Base-by-base conservation (phyloP, 768 basidiomycete species). In the Rhodotorula babjevae region DNA sequence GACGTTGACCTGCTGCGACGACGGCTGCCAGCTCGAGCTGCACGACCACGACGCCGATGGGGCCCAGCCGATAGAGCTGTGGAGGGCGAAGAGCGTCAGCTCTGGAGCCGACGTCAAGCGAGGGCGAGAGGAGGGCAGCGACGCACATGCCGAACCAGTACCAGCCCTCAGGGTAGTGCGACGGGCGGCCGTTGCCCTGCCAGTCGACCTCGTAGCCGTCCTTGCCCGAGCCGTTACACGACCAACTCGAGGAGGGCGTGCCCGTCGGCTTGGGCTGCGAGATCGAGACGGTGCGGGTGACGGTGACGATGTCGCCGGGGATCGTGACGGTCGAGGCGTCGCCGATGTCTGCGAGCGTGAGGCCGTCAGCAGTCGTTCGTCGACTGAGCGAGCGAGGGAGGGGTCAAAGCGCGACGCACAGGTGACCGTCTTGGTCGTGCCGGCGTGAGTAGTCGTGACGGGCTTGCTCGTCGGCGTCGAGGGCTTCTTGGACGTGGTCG, bases 1-100 rank as follows among this genome's bases (percentile, higher is more conserved):
- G 55, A 65, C 16, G n/a, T 1, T 12, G 21, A 65, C 4, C 44
- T 65, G 53, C 36, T 21, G 18, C 14, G 56, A n/a, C 14, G 65
- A 50, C 25, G n/a, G 46, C 55, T 23, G 2, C 44, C 42, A 65
- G 6, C 0, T 36, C 44, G 57, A 33, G 46, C 57, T n/a, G 33
- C 57, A 59, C 3, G 16, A 3, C 57, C 57, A 59, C 10, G 57
- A 47, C 33, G 47, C 33, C 31, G 21, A 15, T 10, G 65, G 65
- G 3, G 57, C 65, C 65, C 65, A 66, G 47, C 57, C 65, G 57
- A 66, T 66, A 3, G 21, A 0, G 25, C 19, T 49, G 56, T 31
- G 10, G 27, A 15, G 46, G 18, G 9, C 1, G 3, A 40, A 27
- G 18, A 21, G 49, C 16, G 31, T 57, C 56, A 49, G 61, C 16